Percentiles rank a stretch among this genome's conserved stretches.
Conservation (phyloP, 2,329 filamentous ascomycete species). For the Aspergillus sp. region DNA sequence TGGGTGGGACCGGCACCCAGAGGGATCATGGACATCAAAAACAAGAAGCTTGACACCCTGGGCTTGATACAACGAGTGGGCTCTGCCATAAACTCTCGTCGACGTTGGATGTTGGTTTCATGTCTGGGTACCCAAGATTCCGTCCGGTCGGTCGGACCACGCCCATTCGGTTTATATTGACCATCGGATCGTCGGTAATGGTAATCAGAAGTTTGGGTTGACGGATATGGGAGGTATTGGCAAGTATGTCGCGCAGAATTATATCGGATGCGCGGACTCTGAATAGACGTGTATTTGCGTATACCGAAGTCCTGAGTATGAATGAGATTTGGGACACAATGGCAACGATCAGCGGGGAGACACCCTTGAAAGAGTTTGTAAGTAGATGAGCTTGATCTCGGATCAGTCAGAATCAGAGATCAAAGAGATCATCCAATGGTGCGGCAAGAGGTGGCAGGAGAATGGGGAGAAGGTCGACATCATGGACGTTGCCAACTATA, state of each 20-base stretch:
- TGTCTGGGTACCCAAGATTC: not conserved
- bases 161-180: not conserved
- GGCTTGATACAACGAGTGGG: too few species aligned
- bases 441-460: not conserved
- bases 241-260: slow-evolving; percentile 49
- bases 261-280: slow-evolving; percentile 52
- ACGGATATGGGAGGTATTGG: slow-evolving; percentile 53
- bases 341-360: slow-evolving; percentile 49
- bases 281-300: slow-evolving; percentile 46
- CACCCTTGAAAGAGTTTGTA: not conserved
- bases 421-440: not conserved
- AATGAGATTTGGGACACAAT: slow-evolving; percentile 44
- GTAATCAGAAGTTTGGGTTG: slow-evolving; percentile 39
- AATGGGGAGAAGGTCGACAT: not conserved
- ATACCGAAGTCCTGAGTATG: slow-evolving; percentile 43
- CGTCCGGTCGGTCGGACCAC: not conserved
- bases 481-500: not conserved
- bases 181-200: slow-evolving; percentile 28
- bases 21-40: too few species aligned
- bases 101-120: not conserved
- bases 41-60: too few species aligned
- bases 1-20: too few species aligned
- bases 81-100: too few species aligned
- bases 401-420: not conserved
- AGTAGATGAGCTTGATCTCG: too few species aligned